A percentile compares a stretch with the other conserved stretches of the same genome.
Evolutionary conservation across 129 eudicot species (phyloP).

Genomic region (Flaveria bidentis): DNA sequence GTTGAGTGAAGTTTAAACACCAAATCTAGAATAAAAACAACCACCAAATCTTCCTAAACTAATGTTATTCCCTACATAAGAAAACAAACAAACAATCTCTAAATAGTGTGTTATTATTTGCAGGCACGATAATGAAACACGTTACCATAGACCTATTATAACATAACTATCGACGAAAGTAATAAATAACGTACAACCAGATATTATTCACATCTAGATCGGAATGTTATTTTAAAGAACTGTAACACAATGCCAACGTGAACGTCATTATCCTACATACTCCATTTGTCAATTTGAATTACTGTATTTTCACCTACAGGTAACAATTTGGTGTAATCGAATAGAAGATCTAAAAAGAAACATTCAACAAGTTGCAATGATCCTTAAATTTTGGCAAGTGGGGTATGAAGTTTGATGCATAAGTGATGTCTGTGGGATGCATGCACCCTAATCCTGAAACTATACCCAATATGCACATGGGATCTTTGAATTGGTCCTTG

Average conservation of each 20-base stretch:
- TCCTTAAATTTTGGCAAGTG: conserved; percentile 46
- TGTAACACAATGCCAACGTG: not conserved
- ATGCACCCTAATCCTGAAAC: conserved; percentile 39
- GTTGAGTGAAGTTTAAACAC: conserved; percentile 22
- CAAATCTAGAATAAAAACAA: conserved; percentile 30
- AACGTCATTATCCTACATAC: not conserved
- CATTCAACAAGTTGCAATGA: conserved; percentile 36
- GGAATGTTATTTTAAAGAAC: not conserved
- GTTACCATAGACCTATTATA: not conserved
- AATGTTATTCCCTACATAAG: not conserved
- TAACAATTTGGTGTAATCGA: not conserved
- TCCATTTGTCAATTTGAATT: not conserved
- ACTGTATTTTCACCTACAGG: not conserved
- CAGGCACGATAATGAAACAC: no score
- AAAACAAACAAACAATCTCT: not conserved
- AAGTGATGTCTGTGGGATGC: conserved; percentile 40
- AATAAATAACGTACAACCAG: not conserved
- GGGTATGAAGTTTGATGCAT: conserved; percentile 37
- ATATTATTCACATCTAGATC: not conserved
- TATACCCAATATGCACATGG: conserved; percentile 38
- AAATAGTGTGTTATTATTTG: no score
- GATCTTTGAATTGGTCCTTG: conserved; percentile 28
- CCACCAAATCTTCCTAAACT: conserved; percentile 23
- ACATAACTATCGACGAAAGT: not conserved
- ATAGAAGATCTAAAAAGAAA: conserved; percentile 9